phyloP scores from a whole-genome alignment of 2,329 filamentous ascomycete species.

The Pyrenochaeta sp. region DNA sequence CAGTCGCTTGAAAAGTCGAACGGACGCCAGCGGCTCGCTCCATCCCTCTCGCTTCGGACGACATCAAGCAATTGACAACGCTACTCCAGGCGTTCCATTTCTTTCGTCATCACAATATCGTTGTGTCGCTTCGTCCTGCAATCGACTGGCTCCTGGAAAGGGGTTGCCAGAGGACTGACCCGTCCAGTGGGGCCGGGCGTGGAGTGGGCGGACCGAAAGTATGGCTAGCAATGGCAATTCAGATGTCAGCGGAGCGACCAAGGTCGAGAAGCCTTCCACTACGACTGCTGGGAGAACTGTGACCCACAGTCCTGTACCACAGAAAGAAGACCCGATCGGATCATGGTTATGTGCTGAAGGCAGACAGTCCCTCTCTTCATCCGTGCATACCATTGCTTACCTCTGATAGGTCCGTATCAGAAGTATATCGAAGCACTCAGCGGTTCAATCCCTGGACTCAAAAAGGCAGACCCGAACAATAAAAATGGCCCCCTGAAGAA shows the following conservation, averaged over 20 bases:
- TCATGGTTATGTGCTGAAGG: conserved; percentile 42
- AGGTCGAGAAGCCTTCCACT: conserved; percentile 1
- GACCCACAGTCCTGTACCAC: conserved; percentile 9
- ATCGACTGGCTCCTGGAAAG: neutral
- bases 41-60: conserved; percentile 10
- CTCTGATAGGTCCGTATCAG: conserved; percentile 33
- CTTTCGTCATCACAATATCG: neutral
- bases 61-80: neutral
- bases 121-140: neutral
- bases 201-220: neutral
- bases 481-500: conserved; percentile 21
- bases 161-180: neutral
- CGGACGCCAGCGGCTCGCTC: conserved; percentile 15
- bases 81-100: too few species aligned
- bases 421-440: conserved; percentile 41
- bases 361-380: neutral
- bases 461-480: conserved; percentile 43
- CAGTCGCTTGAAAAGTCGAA: conserved; percentile 26
- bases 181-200: neutral
- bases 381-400: conserved; percentile 11
- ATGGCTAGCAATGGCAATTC: conserved; percentile 12
- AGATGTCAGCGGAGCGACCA: conserved; percentile 3
- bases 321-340: conserved; percentile 16
- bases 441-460: conserved; percentile 39
- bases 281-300: conserved; percentile 6